Evolutionary conservation across 108 stramenopile species (phyloP).

Genomic region (Pelagomonas calceolata): DNA sequence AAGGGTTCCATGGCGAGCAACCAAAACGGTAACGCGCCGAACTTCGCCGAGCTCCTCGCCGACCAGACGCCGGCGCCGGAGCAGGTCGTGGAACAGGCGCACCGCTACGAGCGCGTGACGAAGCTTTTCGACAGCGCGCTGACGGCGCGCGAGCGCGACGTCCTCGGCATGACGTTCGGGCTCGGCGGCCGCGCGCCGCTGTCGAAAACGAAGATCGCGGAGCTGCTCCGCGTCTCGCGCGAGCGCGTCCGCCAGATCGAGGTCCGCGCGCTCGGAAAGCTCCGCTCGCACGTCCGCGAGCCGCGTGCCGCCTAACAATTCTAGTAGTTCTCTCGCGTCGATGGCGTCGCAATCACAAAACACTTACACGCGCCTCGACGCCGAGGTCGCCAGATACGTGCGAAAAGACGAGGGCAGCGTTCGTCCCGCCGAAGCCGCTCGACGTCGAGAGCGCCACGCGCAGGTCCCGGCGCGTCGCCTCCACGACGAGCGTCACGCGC

Average conservation of each 20-base stretch:
- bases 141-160: slow-evolving; percentile 60
- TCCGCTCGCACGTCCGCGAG: too few species aligned
- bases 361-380: too few species aligned
- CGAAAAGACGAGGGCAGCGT: slow-evolving; percentile 74
- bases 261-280: slow-evolving; percentile 79
- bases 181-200: slow-evolving; percentile 75
- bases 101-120: background rate
- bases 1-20: too few species aligned
- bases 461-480: background rate
- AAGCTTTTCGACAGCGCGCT: slow-evolving; percentile 5
- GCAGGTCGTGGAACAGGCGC: too few species aligned
- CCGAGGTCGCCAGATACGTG: background rate
- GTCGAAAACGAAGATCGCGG: slow-evolving; percentile 81
- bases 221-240: slow-evolving; percentile 63
- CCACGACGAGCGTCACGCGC: background rate
- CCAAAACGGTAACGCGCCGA: too few species aligned
- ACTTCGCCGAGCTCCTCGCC: too few species aligned
- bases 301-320: too few species aligned
- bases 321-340: too few species aligned
- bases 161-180: slow-evolving; percentile 89
- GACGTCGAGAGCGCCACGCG: slow-evolving; percentile 66
- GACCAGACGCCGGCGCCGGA: too few species aligned
- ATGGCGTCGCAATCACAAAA: too few species aligned
- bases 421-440: slow-evolving; percentile 97
- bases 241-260: slow-evolving; percentile 93